Conservation (phyloP, 2,329 filamentous ascomycete species). For the Xylaria multiplex region DNA sequence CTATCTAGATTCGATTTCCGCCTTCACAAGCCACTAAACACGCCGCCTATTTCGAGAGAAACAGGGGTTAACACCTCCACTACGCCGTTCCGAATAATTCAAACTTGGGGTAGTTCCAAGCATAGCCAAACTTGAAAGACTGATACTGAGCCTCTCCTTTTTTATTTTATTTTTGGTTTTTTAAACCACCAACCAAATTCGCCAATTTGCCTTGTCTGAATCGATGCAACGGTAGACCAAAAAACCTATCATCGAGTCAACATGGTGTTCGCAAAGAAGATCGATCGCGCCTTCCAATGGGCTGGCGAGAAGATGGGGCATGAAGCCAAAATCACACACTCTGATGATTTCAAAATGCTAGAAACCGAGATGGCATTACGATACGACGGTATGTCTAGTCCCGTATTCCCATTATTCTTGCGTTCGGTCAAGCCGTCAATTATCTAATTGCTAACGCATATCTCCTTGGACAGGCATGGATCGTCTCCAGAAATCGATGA, state of each 20-base stretch:
- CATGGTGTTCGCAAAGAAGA: slow-evolving; percentile 79
- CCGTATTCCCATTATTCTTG: neutral
- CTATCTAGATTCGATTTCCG: neutral
- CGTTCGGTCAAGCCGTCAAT: neutral
- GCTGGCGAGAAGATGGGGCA: slow-evolving; percentile 95
- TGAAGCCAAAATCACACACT: slow-evolving; percentile 85
- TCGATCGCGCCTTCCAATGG: slow-evolving; percentile 98
- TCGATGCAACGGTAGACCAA: slow-evolving; percentile 22
- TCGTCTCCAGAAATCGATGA: slow-evolving; percentile 86
- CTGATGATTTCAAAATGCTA: slow-evolving; percentile 90
- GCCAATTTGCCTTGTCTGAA: slow-evolving; percentile 1
- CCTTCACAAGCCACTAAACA: neutral
- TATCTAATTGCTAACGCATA: slow-evolving; percentile 16
- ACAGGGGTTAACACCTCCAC: slow-evolving; percentile 22
- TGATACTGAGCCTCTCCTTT: slow-evolving; percentile 23
- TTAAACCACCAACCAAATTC: neutral
- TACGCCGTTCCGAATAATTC: slow-evolving; percentile 21
- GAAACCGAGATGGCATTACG: slow-evolving; percentile 91
- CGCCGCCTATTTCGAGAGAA: slow-evolving; percentile 16
- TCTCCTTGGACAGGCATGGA: slow-evolving; percentile 78
- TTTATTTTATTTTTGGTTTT: neutral
- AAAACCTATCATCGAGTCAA: slow-evolving; percentile 41
- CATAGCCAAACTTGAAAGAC: slow-evolving; percentile 9
- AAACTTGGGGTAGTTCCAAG: slow-evolving; percentile 19
- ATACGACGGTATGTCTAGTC: slow-evolving; percentile 75